These are phyloP conservation scores for Seiridium unicorne DNA, from an alignment of 2,329 filamentous ascomycete genomes.

Conservation along the genomic window DNA sequence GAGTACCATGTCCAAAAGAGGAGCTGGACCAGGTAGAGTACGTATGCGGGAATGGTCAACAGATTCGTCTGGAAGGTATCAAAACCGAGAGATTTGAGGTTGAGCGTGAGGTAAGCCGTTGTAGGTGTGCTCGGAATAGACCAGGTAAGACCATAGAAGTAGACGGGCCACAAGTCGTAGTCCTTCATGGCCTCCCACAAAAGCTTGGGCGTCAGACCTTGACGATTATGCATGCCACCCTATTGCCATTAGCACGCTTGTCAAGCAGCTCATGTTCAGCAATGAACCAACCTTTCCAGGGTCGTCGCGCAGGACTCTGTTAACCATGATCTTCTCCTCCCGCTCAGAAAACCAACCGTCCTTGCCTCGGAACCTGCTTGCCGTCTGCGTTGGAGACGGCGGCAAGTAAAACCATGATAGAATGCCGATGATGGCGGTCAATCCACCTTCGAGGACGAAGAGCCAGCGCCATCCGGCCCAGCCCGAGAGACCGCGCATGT, in stretches of 20 bases:
- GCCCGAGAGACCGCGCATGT: constrained; percentile 15
- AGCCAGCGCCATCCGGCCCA: constrained; percentile 44
- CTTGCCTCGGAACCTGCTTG: constrained; percentile 55
- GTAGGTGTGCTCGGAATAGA: constrained; percentile 22
- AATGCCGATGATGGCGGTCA: constrained; percentile 40
- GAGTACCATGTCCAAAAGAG: constrained; percentile 42
- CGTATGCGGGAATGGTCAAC: constrained; percentile 50
- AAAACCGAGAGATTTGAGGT: constrained; percentile 15
- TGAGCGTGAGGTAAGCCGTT: constrained; percentile 15
- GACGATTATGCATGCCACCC: constrained; percentile 58
- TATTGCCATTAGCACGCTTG: neutral
- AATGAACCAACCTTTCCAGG: constrained; percentile 43
- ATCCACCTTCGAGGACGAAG: constrained; percentile 51
- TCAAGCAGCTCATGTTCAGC: neutral
- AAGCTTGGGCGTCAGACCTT: constrained; percentile 46
- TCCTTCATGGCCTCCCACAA: constrained; percentile 50
- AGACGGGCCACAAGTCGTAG: constrained; percentile 58
- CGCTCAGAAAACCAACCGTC: constrained; percentile 59
- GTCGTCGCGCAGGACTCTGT: constrained; percentile 52
- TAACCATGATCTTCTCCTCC: constrained; percentile 63
- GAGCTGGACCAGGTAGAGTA: constrained; percentile 36
- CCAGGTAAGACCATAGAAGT: constrained; percentile 37
- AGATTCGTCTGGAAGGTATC: constrained; percentile 38
- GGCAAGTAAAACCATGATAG: constrained; percentile 45
- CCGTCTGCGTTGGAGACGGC: constrained; percentile 46